phyloP scores from a whole-genome alignment of 179 eudicot genomes.

The Camellia oleifera region DNA sequence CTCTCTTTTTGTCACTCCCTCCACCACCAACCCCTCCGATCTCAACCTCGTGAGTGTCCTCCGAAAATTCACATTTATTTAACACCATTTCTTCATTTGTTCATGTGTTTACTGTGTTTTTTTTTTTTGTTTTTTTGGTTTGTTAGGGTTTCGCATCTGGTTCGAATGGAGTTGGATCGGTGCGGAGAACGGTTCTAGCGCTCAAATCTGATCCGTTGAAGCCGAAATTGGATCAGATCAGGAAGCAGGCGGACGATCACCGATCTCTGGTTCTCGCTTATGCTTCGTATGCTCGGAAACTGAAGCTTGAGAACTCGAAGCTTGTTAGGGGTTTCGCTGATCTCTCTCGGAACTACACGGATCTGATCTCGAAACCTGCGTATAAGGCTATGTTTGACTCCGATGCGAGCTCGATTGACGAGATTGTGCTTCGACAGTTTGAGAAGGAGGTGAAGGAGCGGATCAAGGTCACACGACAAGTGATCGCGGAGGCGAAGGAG shows the following conservation, averaged over 20 bases:
- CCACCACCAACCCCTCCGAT: slow-evolving; percentile 8
- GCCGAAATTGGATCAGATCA: slow-evolving; percentile 80
- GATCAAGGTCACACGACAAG: slow-evolving; percentile 77
- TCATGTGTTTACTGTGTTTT: slow-evolving; percentile 4
- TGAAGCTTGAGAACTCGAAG: slow-evolving; percentile 92
- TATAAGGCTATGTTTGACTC: slow-evolving; percentile 33
- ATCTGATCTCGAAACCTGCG: slow-evolving; percentile 51
- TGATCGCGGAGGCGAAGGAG: slow-evolving; percentile 81
- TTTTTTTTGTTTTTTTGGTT: neutral
- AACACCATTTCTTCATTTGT: neutral
- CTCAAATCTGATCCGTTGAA: slow-evolving; percentile 85
- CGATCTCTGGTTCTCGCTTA: slow-evolving; percentile 63
- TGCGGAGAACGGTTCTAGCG: slow-evolving; percentile 62
- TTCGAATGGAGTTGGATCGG: slow-evolving; percentile 31
- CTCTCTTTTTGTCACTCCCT: slow-evolving; percentile 30
- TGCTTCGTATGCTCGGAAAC: slow-evolving; percentile 88
- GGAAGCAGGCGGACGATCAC: slow-evolving; percentile 89
- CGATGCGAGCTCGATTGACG: slow-evolving; percentile 56
- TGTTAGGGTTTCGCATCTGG: slow-evolving; percentile 33
- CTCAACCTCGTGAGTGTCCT: neutral
- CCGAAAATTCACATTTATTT: neutral
- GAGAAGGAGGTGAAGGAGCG: slow-evolving; percentile 94
- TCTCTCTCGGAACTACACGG: slow-evolving; percentile 66
- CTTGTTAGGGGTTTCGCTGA: slow-evolving; percentile 69
- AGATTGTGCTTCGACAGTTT: slow-evolving; percentile 56